Evolutionary conservation across 2,329 filamentous ascomycete species (phyloP).

Genomic region (Paecilomyces dactylethromorphus): DNA sequence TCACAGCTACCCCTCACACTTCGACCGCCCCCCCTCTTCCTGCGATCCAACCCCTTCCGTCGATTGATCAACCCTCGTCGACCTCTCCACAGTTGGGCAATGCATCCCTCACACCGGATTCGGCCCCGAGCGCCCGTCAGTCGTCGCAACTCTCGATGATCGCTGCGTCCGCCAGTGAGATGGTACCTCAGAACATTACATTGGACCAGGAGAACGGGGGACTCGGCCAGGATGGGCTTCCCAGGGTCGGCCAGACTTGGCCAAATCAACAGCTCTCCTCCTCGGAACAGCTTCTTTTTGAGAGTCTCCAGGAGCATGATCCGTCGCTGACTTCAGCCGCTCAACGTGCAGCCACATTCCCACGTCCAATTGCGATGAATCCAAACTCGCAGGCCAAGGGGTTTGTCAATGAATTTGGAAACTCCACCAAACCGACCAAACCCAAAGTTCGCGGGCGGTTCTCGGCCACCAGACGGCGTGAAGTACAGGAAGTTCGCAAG

Average conservation of each 20-base stretch:
- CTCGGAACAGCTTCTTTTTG: conserved; percentile 33
- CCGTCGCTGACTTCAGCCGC: conserved; percentile 31
- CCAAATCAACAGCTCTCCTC: conserved; percentile 27
- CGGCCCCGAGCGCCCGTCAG: conserved; percentile 28
- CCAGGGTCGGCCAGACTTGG: conserved; percentile 24
- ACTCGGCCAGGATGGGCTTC: conserved; percentile 19
- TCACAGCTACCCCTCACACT: conserved; percentile 21
- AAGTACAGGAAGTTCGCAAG: conserved; percentile 55
- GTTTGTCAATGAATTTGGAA: conserved; percentile 35
- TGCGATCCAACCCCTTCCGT: conserved; percentile 23
- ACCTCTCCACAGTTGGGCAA: conserved; percentile 28
- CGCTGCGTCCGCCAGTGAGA: conserved; percentile 40
- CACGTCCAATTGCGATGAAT: conserved; percentile 38
- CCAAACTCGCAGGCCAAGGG: conserved; percentile 32
- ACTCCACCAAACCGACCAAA: conserved; percentile 36
- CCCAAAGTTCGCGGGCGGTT: conserved; percentile 50
- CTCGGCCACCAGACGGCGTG: conserved; percentile 48
- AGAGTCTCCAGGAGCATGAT: conserved; percentile 34
- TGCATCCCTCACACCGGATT: conserved; percentile 27
- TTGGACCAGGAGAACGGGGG: conserved; percentile 26
- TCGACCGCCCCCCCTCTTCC: conserved; percentile 23
- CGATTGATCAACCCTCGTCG: conserved; percentile 24
- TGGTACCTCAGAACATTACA: conserved; percentile 33
- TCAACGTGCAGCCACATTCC: conserved; percentile 32
- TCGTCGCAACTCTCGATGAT: conserved; percentile 39